A percentile compares a stretch with the other conserved stretches of the same genome.
Conservation (phyloP, 768 basidiomycete genomes). For the Jaapia argillacea region DNA sequence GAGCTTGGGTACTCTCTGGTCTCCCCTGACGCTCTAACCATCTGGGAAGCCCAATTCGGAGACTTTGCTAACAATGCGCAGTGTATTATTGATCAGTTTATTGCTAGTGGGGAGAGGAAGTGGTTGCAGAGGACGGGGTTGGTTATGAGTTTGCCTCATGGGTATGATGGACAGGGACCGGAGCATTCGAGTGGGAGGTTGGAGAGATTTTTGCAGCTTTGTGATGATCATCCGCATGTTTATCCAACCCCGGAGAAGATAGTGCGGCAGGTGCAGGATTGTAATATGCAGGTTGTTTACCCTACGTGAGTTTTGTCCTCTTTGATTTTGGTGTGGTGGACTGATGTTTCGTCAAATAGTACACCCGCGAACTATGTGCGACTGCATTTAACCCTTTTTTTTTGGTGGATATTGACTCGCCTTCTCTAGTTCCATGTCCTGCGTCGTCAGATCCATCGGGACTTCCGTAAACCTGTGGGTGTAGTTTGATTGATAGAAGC, state of each 20-base stretch:
- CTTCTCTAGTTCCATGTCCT: constrained; percentile 80
- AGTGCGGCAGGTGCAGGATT: constrained; percentile 95
- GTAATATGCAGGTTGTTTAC: constrained; percentile 99
- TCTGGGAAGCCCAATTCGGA: constrained; percentile 99
- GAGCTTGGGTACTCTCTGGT: constrained; percentile 98
- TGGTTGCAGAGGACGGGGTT: constrained; percentile 93
- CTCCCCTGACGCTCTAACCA: constrained; percentile 85
- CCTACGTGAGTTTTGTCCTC: constrained; percentile 58
- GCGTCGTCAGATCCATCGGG: constrained; percentile 92
- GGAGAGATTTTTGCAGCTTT: constrained; percentile 95
- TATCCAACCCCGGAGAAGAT: constrained; percentile 87
- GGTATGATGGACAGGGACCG: constrained; percentile 97
- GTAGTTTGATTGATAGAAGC: neutral
- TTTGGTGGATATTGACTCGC: constrained; percentile 7
- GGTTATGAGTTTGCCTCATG: constrained; percentile 85
- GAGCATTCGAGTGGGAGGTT: constrained; percentile 95
- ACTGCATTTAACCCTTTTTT: constrained; percentile 3
- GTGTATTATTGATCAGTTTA: constrained; percentile 97
- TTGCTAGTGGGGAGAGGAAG: constrained; percentile 94
- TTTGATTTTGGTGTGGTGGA: too few relatives aligned
- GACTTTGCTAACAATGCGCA: constrained; percentile 98
- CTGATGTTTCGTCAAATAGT: constrained; percentile 32
- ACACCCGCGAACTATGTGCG: constrained; percentile 91
- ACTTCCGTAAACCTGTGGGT: constrained; percentile 92
- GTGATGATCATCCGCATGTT: constrained; percentile 90